Base-by-base conservation (phyloP, 2,329 filamentous ascomycete genomes). In the Leptographium radiaticola region DNA sequence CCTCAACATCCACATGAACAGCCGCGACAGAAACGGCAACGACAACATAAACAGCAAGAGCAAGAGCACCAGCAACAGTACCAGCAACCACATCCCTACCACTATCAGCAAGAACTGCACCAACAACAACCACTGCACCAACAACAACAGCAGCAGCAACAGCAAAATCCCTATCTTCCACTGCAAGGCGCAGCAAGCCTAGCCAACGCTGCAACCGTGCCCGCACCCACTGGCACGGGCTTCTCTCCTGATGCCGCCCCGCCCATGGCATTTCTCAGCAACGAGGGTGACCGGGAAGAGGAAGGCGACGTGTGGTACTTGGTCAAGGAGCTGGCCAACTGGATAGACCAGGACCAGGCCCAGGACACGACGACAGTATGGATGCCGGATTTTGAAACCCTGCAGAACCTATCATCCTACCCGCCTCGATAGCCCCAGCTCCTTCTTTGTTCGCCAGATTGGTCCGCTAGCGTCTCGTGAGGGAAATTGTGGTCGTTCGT, bases 321-420 rank as follows among this genome's bases (percentile, higher is more conserved):
- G 11, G 51, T 51, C 8, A 51, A 44, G 13, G 54, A 56, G 16
- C 48, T 56, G 30, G 54, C 54, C 15, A 56, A 44, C 38, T 56
- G 51, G 54, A 51, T 53, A 7, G 54, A n/a, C 43, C 47, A 33
- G 42, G 50, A 30, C 46, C 40, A 15, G 25, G 42, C 8, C 42
- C 40, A 44, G 50, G 43, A 16, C 33, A n/a, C 42, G 2, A 45
- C 45, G 10, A 25, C 53, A 0, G 54, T 53, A 13, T 56, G 54
- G 54, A 56, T 56, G 54, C 54, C 54, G 1, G 48, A 56, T 12
- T 51, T 56, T 49, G 54, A 53, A 18, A 48, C 48, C 2, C 34
- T 56, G 10, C 54, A 49, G n/a, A 51, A 53, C 18, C 20, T 47
- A 40, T 31, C 47, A 9, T 48, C 46, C 16, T 25, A 48, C 36